Evolutionary conservation across 148 eudicot genomes (phyloP).

Genomic region (Talinum fruticosum): DNA sequence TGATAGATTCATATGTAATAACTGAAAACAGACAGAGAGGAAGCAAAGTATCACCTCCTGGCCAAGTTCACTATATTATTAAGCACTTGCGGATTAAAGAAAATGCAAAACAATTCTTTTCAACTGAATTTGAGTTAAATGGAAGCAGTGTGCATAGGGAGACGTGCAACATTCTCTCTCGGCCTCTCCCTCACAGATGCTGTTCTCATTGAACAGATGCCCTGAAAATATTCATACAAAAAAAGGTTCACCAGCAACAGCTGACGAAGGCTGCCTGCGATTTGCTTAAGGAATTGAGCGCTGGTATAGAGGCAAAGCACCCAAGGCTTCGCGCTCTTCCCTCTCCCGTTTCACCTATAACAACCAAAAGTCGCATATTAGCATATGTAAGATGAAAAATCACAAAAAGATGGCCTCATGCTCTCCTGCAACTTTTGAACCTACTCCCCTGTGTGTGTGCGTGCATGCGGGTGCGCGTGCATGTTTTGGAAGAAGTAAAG

Average conservation of each 20-base stretch:
- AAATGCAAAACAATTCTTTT: not conserved
- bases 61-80: conserved; percentile 20
- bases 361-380: not conserved
- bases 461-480: no score
- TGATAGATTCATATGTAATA: not conserved
- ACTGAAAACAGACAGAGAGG: not conserved
- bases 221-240: conserved; percentile 13
- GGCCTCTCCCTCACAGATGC: not conserved
- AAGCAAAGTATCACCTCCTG: not conserved
- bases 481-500: not conserved
- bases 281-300: conserved; percentile 52
- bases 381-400: conserved; percentile 3
- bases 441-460: no score
- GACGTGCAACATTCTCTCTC: conserved; percentile 3
- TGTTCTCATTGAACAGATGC: conserved; percentile 8
- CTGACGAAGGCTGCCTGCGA: not conserved
- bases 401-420: not conserved
- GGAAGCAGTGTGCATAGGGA: conserved; percentile 13
- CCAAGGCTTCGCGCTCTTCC: conserved; percentile 75
- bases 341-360: conserved; percentile 57
- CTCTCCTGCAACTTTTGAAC: not conserved
- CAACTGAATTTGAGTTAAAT: conserved; percentile 9
- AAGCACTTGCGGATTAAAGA: conserved; percentile 11
- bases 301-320: conserved; percentile 67
- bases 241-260: not conserved